A percentile compares a stretch with the other conserved stretches of the same genome.
Conservation (phyloP, 2,329 filamentous ascomycete species). For the Pestalotiopsis fici region DNA sequence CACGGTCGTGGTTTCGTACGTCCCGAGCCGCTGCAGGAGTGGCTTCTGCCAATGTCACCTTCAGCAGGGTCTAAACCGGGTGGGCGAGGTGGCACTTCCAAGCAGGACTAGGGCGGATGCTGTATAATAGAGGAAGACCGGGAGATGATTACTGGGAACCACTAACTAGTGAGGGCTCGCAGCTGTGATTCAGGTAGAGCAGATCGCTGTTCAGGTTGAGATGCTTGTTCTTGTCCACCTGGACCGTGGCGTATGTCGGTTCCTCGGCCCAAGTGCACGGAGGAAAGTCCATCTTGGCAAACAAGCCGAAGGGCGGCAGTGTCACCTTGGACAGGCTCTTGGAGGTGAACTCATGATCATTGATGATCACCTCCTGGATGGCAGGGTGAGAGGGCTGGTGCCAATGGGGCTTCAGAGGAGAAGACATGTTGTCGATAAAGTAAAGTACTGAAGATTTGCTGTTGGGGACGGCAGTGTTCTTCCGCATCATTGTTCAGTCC, state of each 20-base stretch:
- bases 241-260: slow-evolving; percentile 66
- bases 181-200: slow-evolving; percentile 69
- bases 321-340: slow-evolving; percentile 58
- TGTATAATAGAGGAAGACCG: neutral
- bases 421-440: slow-evolving; percentile 37
- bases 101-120: neutral
- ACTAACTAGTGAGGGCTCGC: slow-evolving; percentile 65
- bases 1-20: neutral
- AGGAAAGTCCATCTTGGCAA: slow-evolving; percentile 67
- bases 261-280: slow-evolving; percentile 56
- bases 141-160: neutral
- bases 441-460: neutral
- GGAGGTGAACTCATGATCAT: slow-evolving; percentile 56
- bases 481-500: neutral
- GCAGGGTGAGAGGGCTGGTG: slow-evolving; percentile 60
- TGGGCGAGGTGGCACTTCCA: neutral
- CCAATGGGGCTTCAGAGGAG: slow-evolving; percentile 61
- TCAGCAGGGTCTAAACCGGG: neutral
- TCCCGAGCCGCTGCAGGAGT: neutral
- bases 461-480: neutral
- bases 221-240: slow-evolving; percentile 57
- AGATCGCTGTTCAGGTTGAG: slow-evolving; percentile 66
- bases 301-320: slow-evolving; percentile 64
- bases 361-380: slow-evolving; percentile 58
- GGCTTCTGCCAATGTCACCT: neutral